These are phyloP conservation scores for Nemania sp. DNA, from an alignment of 2,329 filamentous ascomycete species.

Conservation along the genomic window DNA sequence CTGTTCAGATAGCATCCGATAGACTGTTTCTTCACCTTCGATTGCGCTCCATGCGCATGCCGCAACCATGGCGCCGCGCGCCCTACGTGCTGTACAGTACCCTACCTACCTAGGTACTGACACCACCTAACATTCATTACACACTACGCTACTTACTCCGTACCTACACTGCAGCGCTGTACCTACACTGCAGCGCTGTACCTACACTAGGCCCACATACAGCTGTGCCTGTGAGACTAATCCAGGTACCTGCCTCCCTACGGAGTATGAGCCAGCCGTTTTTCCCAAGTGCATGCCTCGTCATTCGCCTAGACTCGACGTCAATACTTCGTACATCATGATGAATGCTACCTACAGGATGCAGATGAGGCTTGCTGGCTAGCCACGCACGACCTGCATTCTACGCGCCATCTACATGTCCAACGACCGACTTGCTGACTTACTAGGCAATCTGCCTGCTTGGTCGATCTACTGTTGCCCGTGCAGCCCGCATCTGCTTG, in stretches of 20 bases:
- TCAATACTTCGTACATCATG: slow-evolving; percentile 4
- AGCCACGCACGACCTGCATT: slow-evolving; percentile 18
- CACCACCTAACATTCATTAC: too few species aligned
- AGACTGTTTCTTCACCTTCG: neutral
- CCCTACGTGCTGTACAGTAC: neutral
- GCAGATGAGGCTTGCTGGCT: slow-evolving; percentile 20
- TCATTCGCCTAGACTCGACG: slow-evolving; percentile 12
- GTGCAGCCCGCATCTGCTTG: slow-evolving; percentile 17
- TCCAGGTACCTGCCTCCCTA: neutral
- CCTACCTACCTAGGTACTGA: neutral
- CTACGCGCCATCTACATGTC: slow-evolving; percentile 4
- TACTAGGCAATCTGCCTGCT: neutral
- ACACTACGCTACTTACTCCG: too few species aligned
- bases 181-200: neutral
- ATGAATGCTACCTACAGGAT: neutral
- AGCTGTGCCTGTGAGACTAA: slow-evolving; percentile 23
- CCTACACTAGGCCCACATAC: neutral
- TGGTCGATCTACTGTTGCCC: slow-evolving; percentile 13
- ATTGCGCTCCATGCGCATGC: too few species aligned
- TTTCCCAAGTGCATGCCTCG: too few species aligned
- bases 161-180: neutral
- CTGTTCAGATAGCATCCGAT: neutral
- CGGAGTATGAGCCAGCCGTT: too few species aligned
- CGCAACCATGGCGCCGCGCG: neutral
- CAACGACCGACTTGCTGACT: neutral